phyloP scores from a whole-genome alignment of 164 flowering plant genomes.

The Kingdonia uniflora region DNA sequence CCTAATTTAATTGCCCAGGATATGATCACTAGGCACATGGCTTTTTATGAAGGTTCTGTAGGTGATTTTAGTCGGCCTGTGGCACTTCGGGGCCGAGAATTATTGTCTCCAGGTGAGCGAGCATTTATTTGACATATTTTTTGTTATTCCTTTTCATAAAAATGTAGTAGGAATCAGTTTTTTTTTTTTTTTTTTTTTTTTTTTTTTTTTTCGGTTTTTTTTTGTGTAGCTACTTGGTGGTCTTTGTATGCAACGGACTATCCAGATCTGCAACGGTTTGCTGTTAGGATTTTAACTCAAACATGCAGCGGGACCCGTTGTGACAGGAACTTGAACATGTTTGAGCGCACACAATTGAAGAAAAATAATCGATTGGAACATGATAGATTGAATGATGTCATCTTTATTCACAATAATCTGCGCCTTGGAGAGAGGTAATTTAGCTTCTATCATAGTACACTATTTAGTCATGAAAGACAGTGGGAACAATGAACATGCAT shows the following conservation, averaged over 20 bases:
- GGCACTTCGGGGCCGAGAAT: slow-evolving; percentile 29
- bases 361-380: slow-evolving; percentile 25
- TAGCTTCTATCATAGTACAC: no score
- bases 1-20: slow-evolving; percentile 26
- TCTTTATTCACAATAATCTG: slow-evolving; percentile 26
- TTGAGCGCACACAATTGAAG: slow-evolving; percentile 20
- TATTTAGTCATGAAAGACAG: no score
- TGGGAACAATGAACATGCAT: no score
- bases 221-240: slow-evolving; percentile 40
- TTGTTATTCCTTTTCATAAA: no score
- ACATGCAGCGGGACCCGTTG: slow-evolving; percentile 17
- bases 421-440: no score
- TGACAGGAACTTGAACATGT: slow-evolving; percentile 17
- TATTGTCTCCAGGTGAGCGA: slow-evolving; percentile 29
- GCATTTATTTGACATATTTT: background rate
- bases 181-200: no score
- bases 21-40: slow-evolving; percentile 25
- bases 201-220: no score
- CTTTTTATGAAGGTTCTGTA: slow-evolving; percentile 28
- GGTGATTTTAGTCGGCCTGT: slow-evolving; percentile 36
- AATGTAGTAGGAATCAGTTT: no score
- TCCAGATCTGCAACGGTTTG: slow-evolving; percentile 29
- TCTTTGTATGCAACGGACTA: slow-evolving; percentile 28
- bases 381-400: slow-evolving; percentile 19
- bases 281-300: slow-evolving; percentile 32